These are phyloP conservation scores for Pseudopediastrum boryanum DNA, from an alignment of 139 green algal species.

Conservation along the genomic window DNA sequence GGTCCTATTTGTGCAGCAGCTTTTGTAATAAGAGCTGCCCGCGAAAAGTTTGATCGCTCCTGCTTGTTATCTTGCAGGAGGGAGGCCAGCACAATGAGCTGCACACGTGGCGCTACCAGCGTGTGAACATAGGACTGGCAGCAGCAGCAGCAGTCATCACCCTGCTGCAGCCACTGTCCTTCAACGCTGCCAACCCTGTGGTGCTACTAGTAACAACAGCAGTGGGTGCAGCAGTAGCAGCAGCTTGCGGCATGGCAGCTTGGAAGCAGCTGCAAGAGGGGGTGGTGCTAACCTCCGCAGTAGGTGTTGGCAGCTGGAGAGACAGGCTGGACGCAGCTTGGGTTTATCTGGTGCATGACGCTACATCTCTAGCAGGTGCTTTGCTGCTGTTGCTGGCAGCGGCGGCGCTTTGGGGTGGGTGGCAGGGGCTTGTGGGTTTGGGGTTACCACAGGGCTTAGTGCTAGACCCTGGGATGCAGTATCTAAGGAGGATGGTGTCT, in stretches of 20 bases:
- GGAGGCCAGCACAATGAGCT: not conserved
- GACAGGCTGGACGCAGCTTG: not conserved
- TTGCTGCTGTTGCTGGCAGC: slow-evolving; percentile 8
- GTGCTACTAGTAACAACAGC: not conserved
- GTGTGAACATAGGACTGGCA: slow-evolving; percentile 12
- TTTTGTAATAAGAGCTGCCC: too few relatives aligned
- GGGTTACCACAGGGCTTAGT: slow-evolving; percentile 8
- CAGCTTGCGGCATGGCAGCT: not conserved
- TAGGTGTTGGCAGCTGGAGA: not conserved
- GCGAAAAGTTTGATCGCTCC: too few relatives aligned
- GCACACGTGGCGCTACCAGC: slow-evolving; percentile 26
- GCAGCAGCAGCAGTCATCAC: not conserved
- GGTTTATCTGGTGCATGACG: slow-evolving; percentile 15
- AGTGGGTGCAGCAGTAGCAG: slow-evolving; percentile 1
- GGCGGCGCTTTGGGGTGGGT: not conserved
- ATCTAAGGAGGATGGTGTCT: slow-evolving; percentile 17
- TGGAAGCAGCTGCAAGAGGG: not conserved
- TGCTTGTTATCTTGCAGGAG: too few relatives aligned
- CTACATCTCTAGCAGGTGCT: slow-evolving; percentile 1
- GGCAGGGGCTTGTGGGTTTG: not conserved
- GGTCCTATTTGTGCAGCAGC: too few relatives aligned
- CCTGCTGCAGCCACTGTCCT: not conserved
- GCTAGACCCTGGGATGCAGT: not conserved
- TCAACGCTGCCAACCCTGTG: not conserved
- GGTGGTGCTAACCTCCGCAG: slow-evolving; percentile 14